These are phyloP conservation scores for Diutina scorzettiae DNA, from an alignment of 1,139 yeast genomes.

Conservation along the genomic window DNA sequence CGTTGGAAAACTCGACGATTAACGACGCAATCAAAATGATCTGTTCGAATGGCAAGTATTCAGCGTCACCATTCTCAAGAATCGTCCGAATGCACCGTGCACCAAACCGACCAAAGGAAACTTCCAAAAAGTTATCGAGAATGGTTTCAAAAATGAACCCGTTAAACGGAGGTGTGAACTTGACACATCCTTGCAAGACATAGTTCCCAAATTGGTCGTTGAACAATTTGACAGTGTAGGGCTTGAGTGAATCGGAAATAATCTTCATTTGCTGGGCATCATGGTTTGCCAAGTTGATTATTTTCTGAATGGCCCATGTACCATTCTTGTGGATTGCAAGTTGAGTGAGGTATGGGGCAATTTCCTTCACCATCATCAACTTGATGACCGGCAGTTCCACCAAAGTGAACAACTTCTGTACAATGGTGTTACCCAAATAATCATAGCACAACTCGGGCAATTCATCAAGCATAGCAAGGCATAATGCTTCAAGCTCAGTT, in stretches of 20 bases:
- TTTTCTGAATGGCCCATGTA: conserved; percentile 98
- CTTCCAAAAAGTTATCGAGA: conserved; percentile 65
- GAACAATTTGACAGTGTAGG: conserved; percentile 76
- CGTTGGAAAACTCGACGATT: conserved; percentile 68
- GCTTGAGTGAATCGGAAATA: conserved; percentile 61
- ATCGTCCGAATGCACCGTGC: conserved; percentile 93
- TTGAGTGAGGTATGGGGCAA: conserved; percentile 75
- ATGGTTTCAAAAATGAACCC: conserved; percentile 84
- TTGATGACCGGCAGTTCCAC: conserved; percentile 58
- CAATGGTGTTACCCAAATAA: conserved; percentile 90
- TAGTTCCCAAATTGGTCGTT: conserved; percentile 96
- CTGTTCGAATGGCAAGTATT: conserved; percentile 50
- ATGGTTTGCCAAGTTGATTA: conserved; percentile 60
- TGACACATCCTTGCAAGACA: conserved; percentile 87
- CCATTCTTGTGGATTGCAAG: conserved; percentile 96
- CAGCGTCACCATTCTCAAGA: conserved; percentile 51
- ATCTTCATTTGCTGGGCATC: conserved; percentile 54
- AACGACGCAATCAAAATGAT: conserved; percentile 67
- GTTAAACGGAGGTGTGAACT: conserved; percentile 80
- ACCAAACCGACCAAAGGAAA: conserved; percentile 86
- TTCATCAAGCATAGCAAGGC: conserved; percentile 78
- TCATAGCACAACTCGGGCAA: conserved; percentile 87
- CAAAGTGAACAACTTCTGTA: conserved; percentile 74
- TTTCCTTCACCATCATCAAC: conserved; percentile 68
- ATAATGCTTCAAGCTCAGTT: conserved; percentile 68